phyloP scores from a whole-genome alignment of 2,329 filamentous ascomycete genomes.

The Neonectria coccinea region DNA sequence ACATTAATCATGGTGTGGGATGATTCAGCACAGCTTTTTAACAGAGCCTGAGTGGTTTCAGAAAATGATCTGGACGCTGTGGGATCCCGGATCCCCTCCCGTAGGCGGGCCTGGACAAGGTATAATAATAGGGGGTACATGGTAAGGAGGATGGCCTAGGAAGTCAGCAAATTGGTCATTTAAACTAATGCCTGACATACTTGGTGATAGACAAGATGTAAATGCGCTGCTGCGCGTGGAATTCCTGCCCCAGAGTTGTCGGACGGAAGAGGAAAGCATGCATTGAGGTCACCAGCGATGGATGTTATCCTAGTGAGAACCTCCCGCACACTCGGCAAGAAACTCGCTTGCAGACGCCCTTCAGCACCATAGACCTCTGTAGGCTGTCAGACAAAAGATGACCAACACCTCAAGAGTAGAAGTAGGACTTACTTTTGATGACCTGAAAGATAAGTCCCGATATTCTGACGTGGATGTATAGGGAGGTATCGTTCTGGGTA shows the following conservation, averaged over 20 bases:
- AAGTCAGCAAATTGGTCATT: neutral
- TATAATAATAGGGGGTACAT: slow-evolving; percentile 24
- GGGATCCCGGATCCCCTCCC: neutral
- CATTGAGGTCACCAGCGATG: slow-evolving; percentile 18
- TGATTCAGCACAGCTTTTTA: slow-evolving; percentile 24
- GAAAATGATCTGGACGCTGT: slow-evolving; percentile 11
- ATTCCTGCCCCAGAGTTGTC: slow-evolving; percentile 16
- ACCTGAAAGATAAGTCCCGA: slow-evolving; percentile 26
- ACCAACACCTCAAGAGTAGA: too few species aligned
- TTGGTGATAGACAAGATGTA: slow-evolving; percentile 24
- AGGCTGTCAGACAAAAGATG: neutral
- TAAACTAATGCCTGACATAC: neutral
- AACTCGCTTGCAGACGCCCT: slow-evolving; percentile 23
- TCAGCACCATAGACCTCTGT: slow-evolving; percentile 26
- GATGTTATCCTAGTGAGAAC: slow-evolving; percentile 20
- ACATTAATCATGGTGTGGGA: slow-evolving; percentile 22
- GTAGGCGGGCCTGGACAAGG: slow-evolving; percentile 14
- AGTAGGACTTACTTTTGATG: slow-evolving; percentile 6
- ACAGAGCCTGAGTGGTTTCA: slow-evolving; percentile 15
- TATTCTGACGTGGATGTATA: slow-evolving; percentile 24
- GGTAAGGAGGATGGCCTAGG: slow-evolving; percentile 17
- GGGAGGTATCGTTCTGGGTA: slow-evolving; percentile 6
- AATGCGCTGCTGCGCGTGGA: slow-evolving; percentile 17
- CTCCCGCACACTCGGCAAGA: slow-evolving; percentile 19
- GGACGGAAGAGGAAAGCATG: slow-evolving; percentile 12